These are phyloP conservation scores for Orbilia blumenaviensis DNA, from an alignment of 2,329 filamentous ascomycete genomes.

Conservation along the genomic window DNA sequence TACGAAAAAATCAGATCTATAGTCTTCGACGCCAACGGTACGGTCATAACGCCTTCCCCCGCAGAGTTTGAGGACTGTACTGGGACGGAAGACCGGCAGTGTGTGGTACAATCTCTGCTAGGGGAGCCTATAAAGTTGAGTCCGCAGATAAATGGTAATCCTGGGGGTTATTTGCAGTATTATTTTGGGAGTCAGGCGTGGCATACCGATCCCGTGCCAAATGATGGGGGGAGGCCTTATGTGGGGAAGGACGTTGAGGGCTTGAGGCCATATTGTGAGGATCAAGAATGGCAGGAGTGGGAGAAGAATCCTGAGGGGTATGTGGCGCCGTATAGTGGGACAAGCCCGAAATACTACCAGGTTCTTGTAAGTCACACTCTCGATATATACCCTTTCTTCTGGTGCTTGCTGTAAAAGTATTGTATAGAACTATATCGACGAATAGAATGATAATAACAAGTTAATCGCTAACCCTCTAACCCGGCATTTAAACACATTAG, in stretches of 20 bases:
- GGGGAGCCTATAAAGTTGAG: neutral
- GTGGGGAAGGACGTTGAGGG: neutral
- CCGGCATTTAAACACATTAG: neutral
- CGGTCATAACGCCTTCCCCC: neutral
- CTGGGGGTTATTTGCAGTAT: constrained; percentile 9
- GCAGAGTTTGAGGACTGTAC: too few relatives aligned
- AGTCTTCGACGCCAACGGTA: constrained; percentile 7
- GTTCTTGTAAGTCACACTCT: too few relatives aligned
- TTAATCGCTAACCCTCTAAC: too few relatives aligned
- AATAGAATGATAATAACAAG: too few relatives aligned
- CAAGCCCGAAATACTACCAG: too few relatives aligned
- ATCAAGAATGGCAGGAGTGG: neutral
- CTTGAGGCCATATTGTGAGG: constrained; percentile 5
- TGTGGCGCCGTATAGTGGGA: neutral
- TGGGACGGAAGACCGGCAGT: neutral
- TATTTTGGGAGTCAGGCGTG: constrained; percentile 2
- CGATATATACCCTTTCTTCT: too few relatives aligned
- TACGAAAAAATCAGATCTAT: neutral
- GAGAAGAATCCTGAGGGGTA: neutral
- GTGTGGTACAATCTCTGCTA: neutral
- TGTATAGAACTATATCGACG: too few relatives aligned
- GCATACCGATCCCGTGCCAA: neutral
- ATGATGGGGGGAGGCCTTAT: neutral
- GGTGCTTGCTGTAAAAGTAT: too few relatives aligned
- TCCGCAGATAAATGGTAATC: constrained; percentile 17